These are phyloP conservation scores for Starmerella roubikii DNA, from an alignment of 805 yeast species.

Conservation along the genomic window DNA sequence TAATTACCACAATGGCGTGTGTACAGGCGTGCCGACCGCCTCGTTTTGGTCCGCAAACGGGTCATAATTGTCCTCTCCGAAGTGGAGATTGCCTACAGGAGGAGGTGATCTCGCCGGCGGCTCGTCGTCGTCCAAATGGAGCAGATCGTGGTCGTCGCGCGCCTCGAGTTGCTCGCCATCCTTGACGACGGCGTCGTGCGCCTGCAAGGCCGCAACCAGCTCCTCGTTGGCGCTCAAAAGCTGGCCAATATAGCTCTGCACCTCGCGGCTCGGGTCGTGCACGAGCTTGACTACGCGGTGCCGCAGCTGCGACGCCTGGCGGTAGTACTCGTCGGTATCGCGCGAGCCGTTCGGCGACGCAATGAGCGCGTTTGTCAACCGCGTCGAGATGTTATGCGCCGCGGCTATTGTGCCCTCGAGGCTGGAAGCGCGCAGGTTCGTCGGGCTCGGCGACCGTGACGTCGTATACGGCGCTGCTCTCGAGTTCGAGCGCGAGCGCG, in stretches of 20 bases:
- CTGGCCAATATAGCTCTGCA: constrained; percentile 62
- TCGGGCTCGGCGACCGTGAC: constrained; percentile 17
- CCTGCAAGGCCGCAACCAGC: constrained; percentile 56
- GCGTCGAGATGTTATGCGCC: constrained; percentile 59
- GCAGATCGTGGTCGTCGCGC: constrained; percentile 27
- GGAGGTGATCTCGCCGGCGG: constrained; percentile 19
- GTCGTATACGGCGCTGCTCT: neutral
- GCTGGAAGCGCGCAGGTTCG: constrained; percentile 19
- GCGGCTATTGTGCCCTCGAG: constrained; percentile 19
- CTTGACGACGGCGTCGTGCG: constrained; percentile 39
- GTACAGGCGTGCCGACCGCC: constrained; percentile 19
- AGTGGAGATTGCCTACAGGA: constrained; percentile 21
- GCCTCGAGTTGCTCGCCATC: constrained; percentile 5
- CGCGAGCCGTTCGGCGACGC: constrained; percentile 39
- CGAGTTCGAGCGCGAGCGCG: neutral
- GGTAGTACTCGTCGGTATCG: constrained; percentile 48
- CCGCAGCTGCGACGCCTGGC: constrained; percentile 60
- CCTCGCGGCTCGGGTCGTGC: constrained; percentile 68
- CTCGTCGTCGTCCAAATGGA: constrained; percentile 24
- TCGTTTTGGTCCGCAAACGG: constrained; percentile 44
- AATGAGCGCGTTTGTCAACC: constrained; percentile 46
- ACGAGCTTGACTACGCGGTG: constrained; percentile 67
- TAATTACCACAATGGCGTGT: constrained; percentile 22
- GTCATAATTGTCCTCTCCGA: constrained; percentile 25
- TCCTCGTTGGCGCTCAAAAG: constrained; percentile 84